Percentiles rank a stretch among this genome's conserved stretches.
These are phyloP conservation scores for Phytopythium helicoides DNA, from an alignment of 352 stramenopile genomes.

Conservation along the genomic window DNA sequence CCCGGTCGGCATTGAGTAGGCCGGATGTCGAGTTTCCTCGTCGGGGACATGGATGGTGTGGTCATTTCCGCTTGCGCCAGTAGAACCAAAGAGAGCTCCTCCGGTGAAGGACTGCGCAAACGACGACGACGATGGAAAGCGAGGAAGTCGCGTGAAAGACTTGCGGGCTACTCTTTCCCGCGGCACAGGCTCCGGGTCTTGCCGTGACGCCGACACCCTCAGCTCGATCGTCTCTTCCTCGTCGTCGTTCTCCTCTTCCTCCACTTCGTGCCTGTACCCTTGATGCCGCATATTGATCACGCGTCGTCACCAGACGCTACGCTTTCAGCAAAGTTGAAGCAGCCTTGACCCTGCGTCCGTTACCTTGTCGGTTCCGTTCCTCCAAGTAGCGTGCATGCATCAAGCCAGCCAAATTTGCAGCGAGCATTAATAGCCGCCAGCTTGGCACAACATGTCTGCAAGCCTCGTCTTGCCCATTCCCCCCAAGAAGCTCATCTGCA, in stretches of 20 bases:
- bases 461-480: no score
- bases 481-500: no score
- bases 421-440: no score
- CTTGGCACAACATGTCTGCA: no score
- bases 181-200: conserved; percentile 9
- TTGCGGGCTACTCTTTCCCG: conserved; percentile 2
- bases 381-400: neutral
- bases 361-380: conserved; percentile 1
- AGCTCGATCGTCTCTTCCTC: conserved; percentile 39
- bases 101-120: neutral
- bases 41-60: conserved; percentile 13
- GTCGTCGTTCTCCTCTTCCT: conserved; percentile 30
- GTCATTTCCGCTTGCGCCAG: neutral
- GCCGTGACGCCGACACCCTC: conserved; percentile 15
- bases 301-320: no score
- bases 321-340: no score
- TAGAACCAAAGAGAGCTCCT: neutral
- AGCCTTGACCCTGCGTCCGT: neutral
- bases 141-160: neutral
- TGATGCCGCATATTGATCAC: conserved; percentile 1
- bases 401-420: no score
- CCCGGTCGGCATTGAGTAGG: conserved; percentile 3
- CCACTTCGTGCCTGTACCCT: conserved; percentile 9
- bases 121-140: conserved; percentile 1
- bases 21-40: conserved; percentile 3